Base-by-base conservation (phyloP, 139 green algal species). In the Coccomyxa sp. region DNA sequence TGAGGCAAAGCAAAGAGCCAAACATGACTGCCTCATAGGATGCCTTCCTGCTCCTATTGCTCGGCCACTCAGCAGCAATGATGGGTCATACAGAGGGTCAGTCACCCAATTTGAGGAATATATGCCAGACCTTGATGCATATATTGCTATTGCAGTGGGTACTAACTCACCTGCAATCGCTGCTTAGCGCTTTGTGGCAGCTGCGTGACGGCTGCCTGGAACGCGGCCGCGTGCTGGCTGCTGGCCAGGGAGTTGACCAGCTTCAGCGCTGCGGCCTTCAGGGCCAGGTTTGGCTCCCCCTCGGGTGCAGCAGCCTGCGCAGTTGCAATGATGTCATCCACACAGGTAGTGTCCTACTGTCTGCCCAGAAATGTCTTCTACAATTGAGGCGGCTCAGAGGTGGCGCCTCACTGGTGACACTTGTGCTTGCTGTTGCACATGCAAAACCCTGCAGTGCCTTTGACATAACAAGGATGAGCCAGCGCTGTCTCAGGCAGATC, bases 141-240 rank as follows among this genome's bases (percentile, higher is more conserved):
- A n/a, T n/a, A 70, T 55, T 34, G 29, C 68, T 3, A 12, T 38
- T 27, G 73, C 77, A 0, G 55, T 79, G 0, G 29, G n/a, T n/a
- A n/a, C n/a, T n/a, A 90, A 71, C 14, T 79, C 89, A 0, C 68
- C 76, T 92, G 87, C 55, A 94, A 80, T 29, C 86, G 81, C 77
- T 85, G 73, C 78, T 89, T 89, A 39, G 81, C 70, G 0, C 35
- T 77, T 0, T 78, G 41, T 6, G 88, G 81, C 75, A 92, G 83
- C 2, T 70, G 81, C 0, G 87, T 79, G 0, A 92, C 78, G 0
- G 81, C 76, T 12, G 37, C 22, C 6, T 77, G 79, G 82, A 93
- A 93, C 0, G 87, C 79, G 3, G 78, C 36, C 7, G 83, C 78
- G 2, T 58, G 35, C 0, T 70, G 55, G 69, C 78, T 55, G 0